Evolutionary conservation across 2,329 filamentous ascomycete genomes (phyloP).

Genomic region (Colletotrichum karsti): DNA sequence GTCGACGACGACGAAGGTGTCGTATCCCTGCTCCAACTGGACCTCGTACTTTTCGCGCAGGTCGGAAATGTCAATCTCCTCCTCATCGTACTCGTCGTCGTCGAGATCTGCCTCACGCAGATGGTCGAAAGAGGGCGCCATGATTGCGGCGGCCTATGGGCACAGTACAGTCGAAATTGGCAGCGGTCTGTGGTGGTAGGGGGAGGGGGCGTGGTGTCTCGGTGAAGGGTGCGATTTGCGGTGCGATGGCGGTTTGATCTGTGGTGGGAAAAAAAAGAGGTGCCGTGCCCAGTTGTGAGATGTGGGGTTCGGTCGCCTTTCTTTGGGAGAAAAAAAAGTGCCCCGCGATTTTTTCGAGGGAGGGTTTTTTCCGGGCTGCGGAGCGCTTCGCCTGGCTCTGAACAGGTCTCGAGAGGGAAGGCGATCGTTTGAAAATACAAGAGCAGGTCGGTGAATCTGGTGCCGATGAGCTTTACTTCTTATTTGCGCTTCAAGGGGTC

Average conservation of each 20-base stretch:
- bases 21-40: constrained; percentile 92
- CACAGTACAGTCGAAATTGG: constrained; percentile 11
- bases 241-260: constrained; percentile 19
- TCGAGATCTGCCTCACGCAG: constrained; percentile 90
- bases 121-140: constrained; percentile 94
- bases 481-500: not conserved
- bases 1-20: constrained; percentile 96
- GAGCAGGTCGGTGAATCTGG: not conserved
- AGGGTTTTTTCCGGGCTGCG: constrained; percentile 24
- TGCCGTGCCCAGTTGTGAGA: constrained; percentile 14
- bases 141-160: constrained; percentile 61
- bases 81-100: constrained; percentile 86
- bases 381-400: constrained; percentile 13
- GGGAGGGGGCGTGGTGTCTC: constrained; percentile 19
- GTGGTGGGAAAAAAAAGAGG: constrained; percentile 31
- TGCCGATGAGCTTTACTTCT: not conserved
- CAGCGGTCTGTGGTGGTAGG: not conserved
- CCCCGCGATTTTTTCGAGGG: constrained; percentile 26
- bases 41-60: constrained; percentile 95
- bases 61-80: constrained; percentile 95
- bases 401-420: not conserved
- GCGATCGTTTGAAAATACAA: not conserved
- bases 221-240: constrained; percentile 20
- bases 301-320: constrained; percentile 21
- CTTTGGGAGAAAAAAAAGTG: constrained; percentile 22